Evolutionary conservation across 306 rosid species (phyloP).

Genomic region (Alnus rubra): DNA sequence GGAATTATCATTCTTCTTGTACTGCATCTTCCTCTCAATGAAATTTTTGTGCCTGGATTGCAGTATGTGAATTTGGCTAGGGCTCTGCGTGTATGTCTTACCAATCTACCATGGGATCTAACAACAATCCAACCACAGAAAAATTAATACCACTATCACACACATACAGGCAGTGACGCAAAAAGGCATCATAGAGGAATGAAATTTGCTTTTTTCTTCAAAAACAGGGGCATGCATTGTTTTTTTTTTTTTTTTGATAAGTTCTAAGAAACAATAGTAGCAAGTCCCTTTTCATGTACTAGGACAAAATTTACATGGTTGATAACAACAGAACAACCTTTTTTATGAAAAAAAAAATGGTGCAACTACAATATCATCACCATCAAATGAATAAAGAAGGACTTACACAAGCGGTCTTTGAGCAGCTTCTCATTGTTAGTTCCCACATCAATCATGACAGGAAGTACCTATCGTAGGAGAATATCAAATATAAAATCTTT

Average conservation of each 20-base stretch:
- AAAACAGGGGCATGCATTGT: background rate
- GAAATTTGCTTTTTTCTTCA: background rate
- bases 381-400: conserved; percentile 21
- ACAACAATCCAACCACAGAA: background rate
- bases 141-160: background rate
- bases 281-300: background rate
- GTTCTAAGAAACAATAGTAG: background rate
- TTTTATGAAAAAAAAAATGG: background rate
- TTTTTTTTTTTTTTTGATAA: no score
- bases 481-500: background rate
- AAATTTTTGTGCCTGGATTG: background rate
- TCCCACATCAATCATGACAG: conserved; percentile 98
- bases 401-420: conserved; percentile 83
- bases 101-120: background rate
- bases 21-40: background rate
- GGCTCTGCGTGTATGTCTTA: background rate
- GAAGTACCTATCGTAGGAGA: conserved; percentile 68
- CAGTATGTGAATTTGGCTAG: background rate
- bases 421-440: conserved; percentile 87
- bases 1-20: background rate
- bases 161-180: background rate
- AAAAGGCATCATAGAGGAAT: background rate
- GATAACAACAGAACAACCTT: background rate
- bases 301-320: background rate
- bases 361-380: conserved; percentile 18